Base-by-base conservation (phyloP, 2,329 filamentous ascomycete species). In the Huntiella abstrusa region DNA sequence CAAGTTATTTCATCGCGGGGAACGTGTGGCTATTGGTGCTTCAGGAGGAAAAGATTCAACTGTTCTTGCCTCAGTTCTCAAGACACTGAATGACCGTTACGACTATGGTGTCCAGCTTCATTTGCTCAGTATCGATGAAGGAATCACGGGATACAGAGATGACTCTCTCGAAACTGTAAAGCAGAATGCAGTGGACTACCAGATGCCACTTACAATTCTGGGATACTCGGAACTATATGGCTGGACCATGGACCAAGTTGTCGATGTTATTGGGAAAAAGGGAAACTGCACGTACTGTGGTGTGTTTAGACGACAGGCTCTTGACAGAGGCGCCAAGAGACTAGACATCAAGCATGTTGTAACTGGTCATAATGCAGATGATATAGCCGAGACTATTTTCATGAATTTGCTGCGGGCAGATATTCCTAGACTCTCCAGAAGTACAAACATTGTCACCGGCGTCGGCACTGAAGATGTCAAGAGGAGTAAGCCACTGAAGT, bases 201-300 rank as follows among this genome's bases (percentile, higher is more conserved):
- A 80, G 1, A 92, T 98, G 80, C 77, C 83, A 0, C 66, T 98
- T 42, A 83, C 85, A 55, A 93, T 98, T 47, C 76, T 98, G 43
- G 86, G 88, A 43, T 98, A 98, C 56, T 80, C 80, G 46, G 83
- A 95, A 56, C 68, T 98, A 7, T 98, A 98, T 59, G 91, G 88
- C 6, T 98, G 91, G 91, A 95, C 87, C 1, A 98, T 98, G 91
- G 91, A 98, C 57, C 85, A 96, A 58, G 91, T 98, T 7, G 92
- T 98, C 3, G 83, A 87, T 56, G 84, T 88, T 41, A 83, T 98
- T 43, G 91, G 91, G 11, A 96, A 95, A 66, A 96, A 95, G 62
- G 87, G 88, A 28, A 98, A 98, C 62, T 98, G 91, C 70, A 98
- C 92, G 28, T 98, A 98, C 58, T 98, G 91, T 57, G 91, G 91